Conservation (phyloP, 257 asterid species). For the Handroanthus guayacan region DNA sequence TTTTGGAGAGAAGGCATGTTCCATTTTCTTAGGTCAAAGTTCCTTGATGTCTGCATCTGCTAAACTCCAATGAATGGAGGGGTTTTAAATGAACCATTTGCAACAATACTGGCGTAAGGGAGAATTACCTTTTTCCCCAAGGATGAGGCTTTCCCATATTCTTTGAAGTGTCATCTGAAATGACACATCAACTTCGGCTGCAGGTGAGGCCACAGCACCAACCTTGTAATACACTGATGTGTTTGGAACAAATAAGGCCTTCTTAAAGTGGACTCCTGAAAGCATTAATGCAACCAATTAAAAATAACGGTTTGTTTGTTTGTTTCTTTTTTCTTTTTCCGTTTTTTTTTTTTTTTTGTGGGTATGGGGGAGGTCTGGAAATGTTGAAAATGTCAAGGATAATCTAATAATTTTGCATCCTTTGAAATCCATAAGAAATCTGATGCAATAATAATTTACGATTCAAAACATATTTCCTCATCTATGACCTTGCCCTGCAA, state of each 20-base stretch:
- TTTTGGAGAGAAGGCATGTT: background rate
- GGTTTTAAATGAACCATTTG: background rate
- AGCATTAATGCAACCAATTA: slow-evolving; percentile 21
- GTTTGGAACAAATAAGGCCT: slow-evolving; percentile 94
- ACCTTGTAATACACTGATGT: slow-evolving; percentile 90
- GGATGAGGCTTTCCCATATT: slow-evolving; percentile 78
- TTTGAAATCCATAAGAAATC: slow-evolving; percentile 23
- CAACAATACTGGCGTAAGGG: background rate
- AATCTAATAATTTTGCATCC: slow-evolving; percentile 18
- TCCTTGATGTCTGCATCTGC: slow-evolving; percentile 11
- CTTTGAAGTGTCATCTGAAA: slow-evolving; percentile 93
- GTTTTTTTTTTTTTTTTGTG: too few species aligned
- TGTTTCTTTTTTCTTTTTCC: too few species aligned
- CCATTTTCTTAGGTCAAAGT: background rate
- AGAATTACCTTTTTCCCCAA: slow-evolving; percentile 64
- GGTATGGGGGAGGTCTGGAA: too few species aligned
- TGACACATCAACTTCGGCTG: slow-evolving; percentile 74
- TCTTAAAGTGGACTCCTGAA: slow-evolving; percentile 85
- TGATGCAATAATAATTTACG: slow-evolving; percentile 8
- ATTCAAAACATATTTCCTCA: slow-evolving; percentile 22
- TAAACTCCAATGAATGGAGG: slow-evolving; percentile 4
- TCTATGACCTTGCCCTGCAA: slow-evolving; percentile 21
- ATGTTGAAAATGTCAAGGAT: slow-evolving; percentile 22
- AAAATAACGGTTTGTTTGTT: slow-evolving; percentile 2
- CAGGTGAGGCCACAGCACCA: slow-evolving; percentile 57